Percentiles rank a stretch among this genome's conserved stretches.
Evolutionary conservation across 768 basidiomycete genomes (phyloP).

Genomic region (Dioszegia aurantiaca): DNA sequence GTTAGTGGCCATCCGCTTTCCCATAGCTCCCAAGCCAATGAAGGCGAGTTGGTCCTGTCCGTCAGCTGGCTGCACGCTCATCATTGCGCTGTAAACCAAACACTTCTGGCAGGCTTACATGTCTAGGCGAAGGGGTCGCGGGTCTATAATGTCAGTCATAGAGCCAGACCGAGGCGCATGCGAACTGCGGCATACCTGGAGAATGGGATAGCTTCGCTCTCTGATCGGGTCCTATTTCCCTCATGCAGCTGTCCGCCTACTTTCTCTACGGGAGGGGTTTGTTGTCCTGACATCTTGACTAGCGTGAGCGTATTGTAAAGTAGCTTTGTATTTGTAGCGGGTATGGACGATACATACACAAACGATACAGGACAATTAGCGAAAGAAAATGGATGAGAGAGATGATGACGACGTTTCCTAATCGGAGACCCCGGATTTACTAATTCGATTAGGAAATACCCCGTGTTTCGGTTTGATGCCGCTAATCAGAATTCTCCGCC

Average conservation of each 20-base stretch:
- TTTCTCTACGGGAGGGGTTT: slow-evolving; percentile 30
- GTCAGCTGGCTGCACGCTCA: slow-evolving; percentile 6
- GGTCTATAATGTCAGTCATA: slow-evolving; percentile 28
- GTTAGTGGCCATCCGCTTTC: slow-evolving; percentile 73
- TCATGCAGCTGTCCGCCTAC: slow-evolving; percentile 11
- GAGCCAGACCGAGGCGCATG: not conserved
- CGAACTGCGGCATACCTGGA: slow-evolving; percentile 29
- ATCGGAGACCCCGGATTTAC: not conserved
- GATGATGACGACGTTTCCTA: slow-evolving; percentile 4
- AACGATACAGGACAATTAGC: too few species aligned
- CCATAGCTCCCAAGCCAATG: slow-evolving; percentile 60
- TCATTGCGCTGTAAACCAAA: not conserved
- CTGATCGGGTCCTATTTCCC: slow-evolving; percentile 3
- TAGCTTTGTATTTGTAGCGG: not conserved
- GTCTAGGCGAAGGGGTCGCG: slow-evolving; percentile 38
- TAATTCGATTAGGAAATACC: not conserved
- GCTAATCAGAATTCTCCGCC: not conserved
- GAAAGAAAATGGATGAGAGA: too few species aligned
- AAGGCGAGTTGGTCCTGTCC: slow-evolving; percentile 56
- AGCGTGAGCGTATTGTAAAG: not conserved
- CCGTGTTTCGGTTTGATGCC: slow-evolving; percentile 10
- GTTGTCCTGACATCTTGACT: slow-evolving; percentile 13
- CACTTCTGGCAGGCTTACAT: slow-evolving; percentile 28
- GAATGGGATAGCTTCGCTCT: slow-evolving; percentile 42
- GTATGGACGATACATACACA: too few species aligned